phyloP scores from a whole-genome alignment of 805 yeast genomes.

The Debaryomyces castellii region DNA sequence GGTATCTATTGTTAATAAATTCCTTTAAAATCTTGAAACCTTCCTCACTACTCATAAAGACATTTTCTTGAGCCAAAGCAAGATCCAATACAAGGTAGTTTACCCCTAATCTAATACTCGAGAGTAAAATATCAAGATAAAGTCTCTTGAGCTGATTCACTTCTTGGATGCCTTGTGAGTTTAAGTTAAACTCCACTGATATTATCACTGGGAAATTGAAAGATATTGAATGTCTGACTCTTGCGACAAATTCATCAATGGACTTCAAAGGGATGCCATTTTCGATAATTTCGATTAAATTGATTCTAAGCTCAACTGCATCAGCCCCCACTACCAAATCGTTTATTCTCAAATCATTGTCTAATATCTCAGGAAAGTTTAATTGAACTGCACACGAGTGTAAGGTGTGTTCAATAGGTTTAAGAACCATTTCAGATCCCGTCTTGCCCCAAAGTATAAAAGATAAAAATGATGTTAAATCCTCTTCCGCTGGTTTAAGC shows the following conservation, averaged over 20 bases:
- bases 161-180: neutral
- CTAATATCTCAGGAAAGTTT: slow-evolving; percentile 3
- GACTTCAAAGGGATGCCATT: slow-evolving; percentile 1
- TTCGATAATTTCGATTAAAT: slow-evolving; percentile 7
- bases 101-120: slow-evolving; percentile 3
- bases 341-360: slow-evolving; percentile 1
- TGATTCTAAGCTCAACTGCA: slow-evolving; percentile 11
- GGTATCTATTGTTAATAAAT: neutral
- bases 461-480: slow-evolving; percentile 9
- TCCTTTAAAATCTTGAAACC: neutral
- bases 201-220: slow-evolving; percentile 8
- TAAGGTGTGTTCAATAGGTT: neutral
- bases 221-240: slow-evolving; percentile 7
- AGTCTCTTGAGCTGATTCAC: neutral
- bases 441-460: slow-evolving; percentile 10
- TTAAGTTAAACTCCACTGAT: slow-evolving; percentile 6
- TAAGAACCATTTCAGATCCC: slow-evolving; percentile 6
- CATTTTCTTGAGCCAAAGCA: slow-evolving; percentile 3
- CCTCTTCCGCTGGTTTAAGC: slow-evolving; percentile 6
- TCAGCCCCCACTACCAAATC: slow-evolving; percentile 10
- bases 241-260: slow-evolving; percentile 8
- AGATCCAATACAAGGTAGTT: slow-evolving; percentile 6
- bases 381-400: slow-evolving; percentile 8
- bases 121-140: slow-evolving; percentile 4
- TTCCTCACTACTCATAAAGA: slow-evolving; percentile 1